phyloP scores from a whole-genome alignment of 441 rosid genomes.

The Manihot esculenta region DNA sequence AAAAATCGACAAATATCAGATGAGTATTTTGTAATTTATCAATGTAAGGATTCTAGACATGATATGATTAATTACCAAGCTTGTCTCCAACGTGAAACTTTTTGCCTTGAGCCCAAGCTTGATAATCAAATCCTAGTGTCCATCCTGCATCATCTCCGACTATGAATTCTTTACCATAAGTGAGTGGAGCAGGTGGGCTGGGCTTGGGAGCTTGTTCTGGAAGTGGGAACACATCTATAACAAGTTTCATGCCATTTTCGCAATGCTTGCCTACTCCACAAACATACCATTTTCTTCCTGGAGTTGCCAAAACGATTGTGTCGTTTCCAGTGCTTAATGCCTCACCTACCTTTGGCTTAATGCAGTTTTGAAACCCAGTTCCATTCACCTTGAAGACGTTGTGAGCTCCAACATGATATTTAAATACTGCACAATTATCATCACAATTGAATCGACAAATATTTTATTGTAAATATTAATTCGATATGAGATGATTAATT shows the following conservation, averaged over 20 bases:
- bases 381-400: slow-evolving; percentile 30
- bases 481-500: not conserved
- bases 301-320: slow-evolving; percentile 19
- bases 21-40: not conserved
- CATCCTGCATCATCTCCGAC: slow-evolving; percentile 27
- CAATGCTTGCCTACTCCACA: slow-evolving; percentile 38
- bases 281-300: slow-evolving; percentile 42
- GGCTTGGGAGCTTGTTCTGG: slow-evolving; percentile 9
- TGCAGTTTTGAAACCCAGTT: slow-evolving; percentile 26
- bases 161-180: slow-evolving; percentile 18
- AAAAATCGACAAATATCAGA: too few relatives aligned
- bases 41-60: too few relatives aligned
- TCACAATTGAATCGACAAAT: slow-evolving; percentile 29
- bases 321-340: slow-evolving; percentile 30
- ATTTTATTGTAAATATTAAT: not conserved
- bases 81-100: slow-evolving; percentile 32
- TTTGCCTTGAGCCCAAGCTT: slow-evolving; percentile 39
- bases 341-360: not conserved
- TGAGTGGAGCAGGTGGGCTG: slow-evolving; percentile 1
- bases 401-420: slow-evolving; percentile 25
- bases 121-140: slow-evolving; percentile 29
- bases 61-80: slow-evolving; percentile 22
- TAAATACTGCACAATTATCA: slow-evolving; percentile 27
- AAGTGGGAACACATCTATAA: slow-evolving; percentile 2
- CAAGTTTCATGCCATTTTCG: slow-evolving; percentile 7